Conservation (phyloP, 1,139 yeast genomes). For the Protomyces macrosporus region DNA sequence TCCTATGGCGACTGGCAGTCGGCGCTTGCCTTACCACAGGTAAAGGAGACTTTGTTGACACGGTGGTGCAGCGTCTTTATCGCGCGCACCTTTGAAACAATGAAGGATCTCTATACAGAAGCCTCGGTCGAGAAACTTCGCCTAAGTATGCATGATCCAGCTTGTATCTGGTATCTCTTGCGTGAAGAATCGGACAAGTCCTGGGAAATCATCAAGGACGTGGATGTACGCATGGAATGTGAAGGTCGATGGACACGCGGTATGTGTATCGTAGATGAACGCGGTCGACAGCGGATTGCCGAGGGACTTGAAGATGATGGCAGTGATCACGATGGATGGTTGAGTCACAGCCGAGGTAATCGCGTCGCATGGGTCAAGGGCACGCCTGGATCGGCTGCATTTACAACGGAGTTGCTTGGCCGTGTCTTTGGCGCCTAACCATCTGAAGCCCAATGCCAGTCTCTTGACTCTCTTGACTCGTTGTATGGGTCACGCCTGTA, state of each 20-base stretch:
- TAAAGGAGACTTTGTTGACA: constrained; percentile 34
- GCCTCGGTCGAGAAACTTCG: constrained; percentile 27
- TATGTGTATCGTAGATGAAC: constrained; percentile 39
- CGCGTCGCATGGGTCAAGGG: constrained; percentile 35
- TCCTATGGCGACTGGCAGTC: constrained; percentile 31
- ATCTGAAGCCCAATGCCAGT: too few relatives aligned
- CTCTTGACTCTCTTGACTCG: too few relatives aligned
- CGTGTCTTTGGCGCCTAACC: constrained; percentile 1
- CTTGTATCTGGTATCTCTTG: constrained; percentile 32
- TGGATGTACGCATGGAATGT: constrained; percentile 43
- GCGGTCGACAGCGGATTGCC: constrained; percentile 35
- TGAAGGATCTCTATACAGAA: constrained; percentile 32
- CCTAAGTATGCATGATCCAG: constrained; percentile 42
- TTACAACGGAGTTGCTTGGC: background rate
- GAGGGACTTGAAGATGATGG: constrained; percentile 27
- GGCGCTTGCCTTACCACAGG: constrained; percentile 30
- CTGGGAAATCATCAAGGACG: constrained; percentile 36
- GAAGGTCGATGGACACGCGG: constrained; percentile 42
- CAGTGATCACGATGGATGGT: constrained; percentile 36
- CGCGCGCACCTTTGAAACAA: constrained; percentile 37
- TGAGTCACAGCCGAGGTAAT: constrained; percentile 36
- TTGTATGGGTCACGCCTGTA: too few relatives aligned
- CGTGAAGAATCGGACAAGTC: constrained; percentile 33
- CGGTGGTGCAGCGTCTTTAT: constrained; percentile 41
- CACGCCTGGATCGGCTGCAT: constrained; percentile 33